Base-by-base conservation (phyloP, 495 filamentous ascomycete species). In the Lasiosphaeris hirsuta region DNA sequence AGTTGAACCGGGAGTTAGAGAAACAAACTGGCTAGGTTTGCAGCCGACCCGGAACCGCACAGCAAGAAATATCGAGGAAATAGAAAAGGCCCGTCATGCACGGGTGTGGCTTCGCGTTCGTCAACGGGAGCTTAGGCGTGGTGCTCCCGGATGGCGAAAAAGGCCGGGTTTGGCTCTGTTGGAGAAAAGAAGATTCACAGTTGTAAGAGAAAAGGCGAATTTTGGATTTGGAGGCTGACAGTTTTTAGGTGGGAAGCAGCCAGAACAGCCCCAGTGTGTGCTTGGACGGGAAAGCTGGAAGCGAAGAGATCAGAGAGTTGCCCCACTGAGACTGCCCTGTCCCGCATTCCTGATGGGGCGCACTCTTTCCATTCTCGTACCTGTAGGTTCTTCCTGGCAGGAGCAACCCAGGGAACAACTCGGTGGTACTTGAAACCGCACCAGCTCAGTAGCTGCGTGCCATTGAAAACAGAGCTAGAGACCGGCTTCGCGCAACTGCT, bases 191-290 rank as follows among this genome's bases (percentile, higher is more conserved):
- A 55, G 17, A 48, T 46, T 54, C 39, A 36, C 23, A 34, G 54
- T 61, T 60, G 50, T 62, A 65, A 61, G 60, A 46, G 55, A 60
- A 56, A 66, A 62, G 49, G 58, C 60, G 67, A 62, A 63, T 65
- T 69, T 69, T 57, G 65, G 67, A 49, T 63, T 62, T 69, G 60
- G 65, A 56, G 59, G 66, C 49, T 54, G 40, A 53, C 51, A 61
- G 54, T 61, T 66, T 70, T 62, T 47, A 53, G 54, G 44, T 49
- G 46, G 58, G 41, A 44, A 19, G 34, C 30, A 37, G 15, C 47
- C 43, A 30, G 43, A 18, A 38, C n/a, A 56, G 60, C 40, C 23
- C 23, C 23, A 30, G 23, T 33, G 23, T 18, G 23, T 44, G 47
- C 52, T 53, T 50, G 35, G 54, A 33, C 37, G 46, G 23, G 13